Conservation (phyloP, 23 red algal species). For the Agarophyton chilense region DNA sequence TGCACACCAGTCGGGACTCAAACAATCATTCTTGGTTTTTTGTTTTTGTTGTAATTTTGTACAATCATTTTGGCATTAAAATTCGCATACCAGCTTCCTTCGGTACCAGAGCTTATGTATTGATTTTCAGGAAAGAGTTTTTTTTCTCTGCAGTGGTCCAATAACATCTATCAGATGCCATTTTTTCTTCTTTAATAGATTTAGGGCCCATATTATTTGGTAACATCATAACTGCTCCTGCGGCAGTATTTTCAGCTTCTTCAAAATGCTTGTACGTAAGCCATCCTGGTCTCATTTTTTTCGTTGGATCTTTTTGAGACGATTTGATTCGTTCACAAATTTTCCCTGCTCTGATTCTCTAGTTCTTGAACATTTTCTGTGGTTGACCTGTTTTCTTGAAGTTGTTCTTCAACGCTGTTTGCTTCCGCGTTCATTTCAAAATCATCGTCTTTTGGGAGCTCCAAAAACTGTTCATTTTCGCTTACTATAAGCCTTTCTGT, state of each 20-base stretch:
- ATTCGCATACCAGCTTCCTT: not conserved
- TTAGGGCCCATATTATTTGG: not conserved
- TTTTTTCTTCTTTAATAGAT: not conserved
- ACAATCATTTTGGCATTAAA: not conserved
- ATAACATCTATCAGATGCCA: not conserved
- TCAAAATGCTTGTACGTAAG: too few species aligned
- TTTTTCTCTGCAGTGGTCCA: not conserved
- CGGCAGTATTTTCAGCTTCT: not conserved
- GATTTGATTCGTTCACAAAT: not conserved
- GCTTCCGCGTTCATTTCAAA: not conserved
- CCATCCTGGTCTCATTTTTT: not conserved
- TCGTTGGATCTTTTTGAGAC: not conserved
- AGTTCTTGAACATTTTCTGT: too few species aligned
- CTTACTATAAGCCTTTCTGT: not conserved
- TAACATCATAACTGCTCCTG: not conserved
- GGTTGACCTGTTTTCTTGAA: too few species aligned
- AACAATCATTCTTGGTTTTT: not conserved
- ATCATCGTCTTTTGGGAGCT: not conserved
- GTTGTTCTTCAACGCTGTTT: not conserved
- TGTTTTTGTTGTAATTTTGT: not conserved
- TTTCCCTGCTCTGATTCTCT: not conserved
- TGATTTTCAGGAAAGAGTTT: too few species aligned
- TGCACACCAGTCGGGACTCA: too few species aligned
- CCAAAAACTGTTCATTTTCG: not conserved
- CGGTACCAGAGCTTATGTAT: not conserved